Evolutionary conservation across 1,284 basidiomycete species (phyloP), one percentile per base, ranked within the genome.

Genomic region (Boletellus deceptivus): DNA sequence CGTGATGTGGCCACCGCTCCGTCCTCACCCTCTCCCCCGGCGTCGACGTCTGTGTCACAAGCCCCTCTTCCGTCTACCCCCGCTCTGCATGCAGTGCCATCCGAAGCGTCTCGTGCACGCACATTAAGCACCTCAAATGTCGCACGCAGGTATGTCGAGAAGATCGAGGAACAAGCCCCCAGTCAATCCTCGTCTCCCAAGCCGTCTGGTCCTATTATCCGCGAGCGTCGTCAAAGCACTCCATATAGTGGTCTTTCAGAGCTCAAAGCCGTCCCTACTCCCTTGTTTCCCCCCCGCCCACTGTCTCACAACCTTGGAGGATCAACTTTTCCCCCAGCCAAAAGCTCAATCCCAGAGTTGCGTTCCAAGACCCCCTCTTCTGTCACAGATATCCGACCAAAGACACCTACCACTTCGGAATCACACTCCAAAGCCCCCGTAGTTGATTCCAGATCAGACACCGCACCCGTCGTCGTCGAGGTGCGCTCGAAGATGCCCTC

Each of bases 201-300:
- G 46, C 35, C 49, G 7, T 33, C 52, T 18, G 46, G 49, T 25
- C 45, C 48, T 10, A 62, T 50, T 40, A 48, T 55, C 18, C 70
- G 73, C n/a, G 62, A 72, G 45, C 69, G 73, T 36, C 70, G 70
- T 31, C 64, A 69, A 52, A 72, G 71, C 48, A 75, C 64, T 1
- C 69, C 62, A 1, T 52, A 52, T 42, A 59, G 55, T 29, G 63
- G 17, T 55, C 59, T 46, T 40, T 66, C 41, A 65, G 59, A 70
- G 60, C 63, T 47, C 60, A 67, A 54, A 56, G 61, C 46, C 73
- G 40, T 79, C 67, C 61, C 64, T 67, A 50, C 82, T 72, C 63
- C 64, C 14, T 8, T 48, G 11, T 68, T 52, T 37, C 65, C 78
- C 46, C 65, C 55, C 27, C 56, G 59, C 22, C 57, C 60, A 16